Conservation (phyloP, 192 early-diverging fungal genomes). For the Coemansia furcata region DNA sequence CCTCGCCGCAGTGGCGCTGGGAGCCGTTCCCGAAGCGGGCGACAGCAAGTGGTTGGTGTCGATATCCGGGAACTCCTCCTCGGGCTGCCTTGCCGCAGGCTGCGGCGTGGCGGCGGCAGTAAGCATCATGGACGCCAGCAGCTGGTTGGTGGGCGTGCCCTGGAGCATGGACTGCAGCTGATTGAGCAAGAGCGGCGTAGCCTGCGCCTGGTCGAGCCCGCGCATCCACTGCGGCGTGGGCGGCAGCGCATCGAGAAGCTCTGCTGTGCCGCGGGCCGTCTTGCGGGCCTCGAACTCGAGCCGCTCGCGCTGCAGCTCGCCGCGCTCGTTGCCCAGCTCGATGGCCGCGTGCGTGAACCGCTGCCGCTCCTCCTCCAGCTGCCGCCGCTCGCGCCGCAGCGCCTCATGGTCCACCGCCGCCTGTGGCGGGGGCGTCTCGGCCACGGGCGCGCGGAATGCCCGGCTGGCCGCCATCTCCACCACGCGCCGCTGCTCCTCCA, state of each 20-base stretch:
- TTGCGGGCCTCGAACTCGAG: constrained; percentile 23
- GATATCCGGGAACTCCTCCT: constrained; percentile 31
- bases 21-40: neutral
- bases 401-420: constrained; percentile 49
- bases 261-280: constrained; percentile 8
- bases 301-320: constrained; percentile 40
- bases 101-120: neutral
- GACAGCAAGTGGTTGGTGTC: neutral
- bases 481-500: constrained; percentile 36
- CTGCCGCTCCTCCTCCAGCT: constrained; percentile 63
- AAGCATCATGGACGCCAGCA: constrained; percentile 36
- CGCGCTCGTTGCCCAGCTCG: constrained; percentile 66
- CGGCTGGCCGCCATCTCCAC: constrained; percentile 26
- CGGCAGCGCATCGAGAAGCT: constrained; percentile 35
- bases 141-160: constrained; percentile 37
- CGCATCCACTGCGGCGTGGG: constrained; percentile 50
- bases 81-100: neutral
- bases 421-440: constrained; percentile 49
- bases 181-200: constrained; percentile 37
- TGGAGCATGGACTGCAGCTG: constrained; percentile 25
- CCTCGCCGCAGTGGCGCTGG: neutral
- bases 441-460: constrained; percentile 4
- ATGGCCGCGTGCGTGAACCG: constrained; percentile 72
- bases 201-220: constrained; percentile 26
- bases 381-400: constrained; percentile 49